These are phyloP conservation scores for Dothidotthia symphoricarpi DNA, from an alignment of 2,329 filamentous ascomycete species.

Conservation along the genomic window DNA sequence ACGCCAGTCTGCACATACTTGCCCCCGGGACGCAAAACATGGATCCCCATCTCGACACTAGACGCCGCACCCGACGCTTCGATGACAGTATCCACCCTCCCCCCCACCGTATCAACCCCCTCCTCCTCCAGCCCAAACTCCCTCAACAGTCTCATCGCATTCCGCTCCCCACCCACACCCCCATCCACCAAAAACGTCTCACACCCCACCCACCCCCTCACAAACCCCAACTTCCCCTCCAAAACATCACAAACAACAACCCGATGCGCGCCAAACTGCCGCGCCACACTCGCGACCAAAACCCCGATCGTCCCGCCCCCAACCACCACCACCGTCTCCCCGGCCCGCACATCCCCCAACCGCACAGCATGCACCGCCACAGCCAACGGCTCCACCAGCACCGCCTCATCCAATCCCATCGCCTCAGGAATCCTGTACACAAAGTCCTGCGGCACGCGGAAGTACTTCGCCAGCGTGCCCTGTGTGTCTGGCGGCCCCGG, in stretches of 20 bases:
- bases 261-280: slow-evolving; percentile 67
- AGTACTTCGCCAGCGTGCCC: slow-evolving; percentile 81
- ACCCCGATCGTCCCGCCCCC: slow-evolving; percentile 91
- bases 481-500: slow-evolving; percentile 65
- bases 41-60: slow-evolving; percentile 80
- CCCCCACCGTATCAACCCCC: slow-evolving; percentile 51
- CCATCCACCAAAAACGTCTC: slow-evolving; percentile 69
- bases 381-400: slow-evolving; percentile 81
- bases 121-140: slow-evolving; percentile 66
- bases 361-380: slow-evolving; percentile 85
- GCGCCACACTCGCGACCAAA: slow-evolving; percentile 74
- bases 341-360: slow-evolving; percentile 72
- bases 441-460: slow-evolving; percentile 85
- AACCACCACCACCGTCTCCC: slow-evolving; percentile 82
- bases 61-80: slow-evolving; percentile 93
- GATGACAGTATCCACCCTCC: slow-evolving; percentile 75
- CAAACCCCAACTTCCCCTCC: slow-evolving; percentile 76
- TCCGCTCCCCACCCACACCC: slow-evolving; percentile 62
- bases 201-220: slow-evolving; percentile 71
- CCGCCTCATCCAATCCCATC: slow-evolving; percentile 85
- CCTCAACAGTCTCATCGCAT: slow-evolving; percentile 53
- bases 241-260: slow-evolving; percentile 92
- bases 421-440: slow-evolving; percentile 82
- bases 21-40: slow-evolving; percentile 84
- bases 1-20: slow-evolving; percentile 96